A percentile compares a stretch with the other conserved stretches of the same genome.
Conservation (phyloP, 2,329 filamentous ascomycete genomes). For the Lasiodiplodia theobromae region DNA sequence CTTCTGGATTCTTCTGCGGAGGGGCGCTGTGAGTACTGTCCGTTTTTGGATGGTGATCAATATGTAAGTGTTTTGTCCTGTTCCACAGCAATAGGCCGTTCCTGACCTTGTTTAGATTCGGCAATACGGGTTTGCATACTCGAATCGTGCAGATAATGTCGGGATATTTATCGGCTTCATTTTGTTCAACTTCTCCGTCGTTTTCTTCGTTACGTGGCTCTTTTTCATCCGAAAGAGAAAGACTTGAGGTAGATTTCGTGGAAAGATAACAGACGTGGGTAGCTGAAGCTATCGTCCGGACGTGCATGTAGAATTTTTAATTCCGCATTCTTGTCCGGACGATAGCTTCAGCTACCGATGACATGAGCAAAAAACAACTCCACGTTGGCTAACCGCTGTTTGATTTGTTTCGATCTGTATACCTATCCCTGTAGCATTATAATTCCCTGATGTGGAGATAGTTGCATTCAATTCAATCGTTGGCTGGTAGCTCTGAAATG, state of each 20-base stretch:
- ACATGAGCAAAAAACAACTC: too few species aligned
- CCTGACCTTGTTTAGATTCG: neutral
- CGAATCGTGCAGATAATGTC: neutral
- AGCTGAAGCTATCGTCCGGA: too few species aligned
- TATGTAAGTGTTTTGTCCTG: neutral
- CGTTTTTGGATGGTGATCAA: neutral
- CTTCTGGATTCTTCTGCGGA: conserved; percentile 43
- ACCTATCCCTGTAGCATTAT: too few species aligned
- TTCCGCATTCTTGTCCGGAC: too few species aligned
- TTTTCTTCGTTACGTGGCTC: neutral
- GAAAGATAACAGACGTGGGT: too few species aligned
- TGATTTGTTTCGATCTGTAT: too few species aligned
- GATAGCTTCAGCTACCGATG: too few species aligned
- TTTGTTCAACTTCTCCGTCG: neutral
- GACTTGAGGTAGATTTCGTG: neutral
- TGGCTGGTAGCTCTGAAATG: too few species aligned
- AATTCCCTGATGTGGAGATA: too few species aligned
- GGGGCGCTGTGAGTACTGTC: conserved; percentile 50
- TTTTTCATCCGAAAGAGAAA: conserved; percentile 4
- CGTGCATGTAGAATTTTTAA: too few species aligned
- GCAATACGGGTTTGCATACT: neutral
- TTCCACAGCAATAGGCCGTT: neutral
- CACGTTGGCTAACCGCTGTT: too few species aligned
- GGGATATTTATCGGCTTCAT: conserved; percentile 4
- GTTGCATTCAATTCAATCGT: too few species aligned